Evolutionary conservation across 176 grass and related monocot species (phyloP).

Genomic region (Luzula sylvatica): DNA sequence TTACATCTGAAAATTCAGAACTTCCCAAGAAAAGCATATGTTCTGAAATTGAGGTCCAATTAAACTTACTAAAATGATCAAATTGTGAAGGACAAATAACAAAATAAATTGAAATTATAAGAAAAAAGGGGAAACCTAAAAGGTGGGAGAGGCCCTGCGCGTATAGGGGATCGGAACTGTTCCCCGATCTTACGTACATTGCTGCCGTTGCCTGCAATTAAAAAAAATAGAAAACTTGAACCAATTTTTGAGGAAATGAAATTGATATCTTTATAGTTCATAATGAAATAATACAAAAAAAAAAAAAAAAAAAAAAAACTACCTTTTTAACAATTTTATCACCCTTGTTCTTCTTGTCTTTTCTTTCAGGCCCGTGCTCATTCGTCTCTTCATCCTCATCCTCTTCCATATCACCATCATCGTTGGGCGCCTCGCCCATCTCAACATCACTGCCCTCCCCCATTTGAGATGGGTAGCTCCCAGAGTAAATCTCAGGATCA

Average conservation of each 20-base stretch:
- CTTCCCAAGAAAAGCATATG: constrained; percentile 99
- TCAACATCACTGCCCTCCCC: constrained; percentile 5
- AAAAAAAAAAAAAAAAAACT: too few species aligned
- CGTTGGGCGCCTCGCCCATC: constrained; percentile 6
- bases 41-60: constrained; percentile 34
- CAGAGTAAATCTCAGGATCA: constrained; percentile 80
- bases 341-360: constrained; percentile 29
- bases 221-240: too few species aligned
- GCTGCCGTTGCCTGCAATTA: constrained; percentile 62
- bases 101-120: background rate
- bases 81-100: background rate
- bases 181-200: constrained; percentile 77
- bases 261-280: too few species aligned
- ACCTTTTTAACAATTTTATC: constrained; percentile 56
- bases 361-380: constrained; percentile 34
- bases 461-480: constrained; percentile 18
- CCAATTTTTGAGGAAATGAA: too few species aligned
- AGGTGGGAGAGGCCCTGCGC: constrained; percentile 81
- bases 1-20: constrained; percentile 79
- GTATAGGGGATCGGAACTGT: constrained; percentile 55
- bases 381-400: constrained; percentile 32
- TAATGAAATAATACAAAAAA: too few species aligned
- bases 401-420: background rate
- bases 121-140: constrained; percentile 38
- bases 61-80: background rate